A percentile compares a stretch with the other conserved stretches of the same genome.
These are phyloP conservation scores for Podochytrium sp. DNA, from an alignment of 192 early-diverging fungal species.

Conservation along the genomic window DNA sequence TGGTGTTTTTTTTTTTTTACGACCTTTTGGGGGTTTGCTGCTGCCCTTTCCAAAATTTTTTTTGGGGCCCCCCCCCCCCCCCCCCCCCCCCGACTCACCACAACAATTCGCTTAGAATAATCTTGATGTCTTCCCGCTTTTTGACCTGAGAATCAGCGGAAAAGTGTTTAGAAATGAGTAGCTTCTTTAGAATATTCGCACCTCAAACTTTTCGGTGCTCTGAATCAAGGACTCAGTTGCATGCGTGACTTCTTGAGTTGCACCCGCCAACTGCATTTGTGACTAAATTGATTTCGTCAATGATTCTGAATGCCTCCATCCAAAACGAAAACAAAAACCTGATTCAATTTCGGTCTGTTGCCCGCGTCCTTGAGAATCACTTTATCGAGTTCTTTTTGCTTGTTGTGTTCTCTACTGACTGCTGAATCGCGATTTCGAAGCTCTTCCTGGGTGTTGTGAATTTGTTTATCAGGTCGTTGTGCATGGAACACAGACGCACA, in stretches of 20 bases:
- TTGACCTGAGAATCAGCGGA: neutral
- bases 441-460: constrained; percentile 2
- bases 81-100: neutral
- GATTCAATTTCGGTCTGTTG: constrained; percentile 41
- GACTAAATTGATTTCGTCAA: constrained; percentile 1
- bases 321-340: neutral
- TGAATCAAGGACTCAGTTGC: constrained; percentile 36
- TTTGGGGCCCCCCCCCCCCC: too few species aligned
- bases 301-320: neutral
- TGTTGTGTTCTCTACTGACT: constrained; percentile 36
- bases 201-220: constrained; percentile 40
- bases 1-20: neutral
- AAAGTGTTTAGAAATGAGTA: neutral
- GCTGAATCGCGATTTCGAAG: constrained; percentile 29
- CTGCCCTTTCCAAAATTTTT: too few species aligned
- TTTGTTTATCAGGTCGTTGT: too few species aligned
- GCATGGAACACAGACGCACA: neutral
- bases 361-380: constrained; percentile 38
- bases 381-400: constrained; percentile 36
- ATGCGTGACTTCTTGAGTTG: constrained; percentile 29
- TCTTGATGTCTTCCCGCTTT: constrained; percentile 16
- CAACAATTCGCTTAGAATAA: constrained; percentile 12
- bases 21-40: neutral
- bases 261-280: constrained; percentile 45
- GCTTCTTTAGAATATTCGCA: neutral